Evolutionary conservation across 2,329 filamentous ascomycete species (phyloP), one percentile per base, ranked within the genome.

Genomic region (Colletotrichum theobromicola): DNA sequence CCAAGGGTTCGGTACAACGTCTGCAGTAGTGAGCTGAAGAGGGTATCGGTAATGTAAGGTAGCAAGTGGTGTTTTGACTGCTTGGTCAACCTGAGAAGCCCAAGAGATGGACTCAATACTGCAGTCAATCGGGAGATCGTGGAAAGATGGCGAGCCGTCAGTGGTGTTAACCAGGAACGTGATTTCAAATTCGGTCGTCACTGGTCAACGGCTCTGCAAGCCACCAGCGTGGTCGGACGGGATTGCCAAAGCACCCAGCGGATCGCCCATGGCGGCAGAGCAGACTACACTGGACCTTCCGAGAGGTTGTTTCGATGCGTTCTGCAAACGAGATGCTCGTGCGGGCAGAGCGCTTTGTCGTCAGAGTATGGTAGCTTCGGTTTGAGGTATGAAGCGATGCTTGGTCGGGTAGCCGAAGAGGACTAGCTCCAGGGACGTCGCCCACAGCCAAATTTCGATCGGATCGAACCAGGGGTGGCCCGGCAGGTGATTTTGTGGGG

Each of bases 271-370:
- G 42, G 28, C 18, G 28, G 28, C 30, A 28, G 21, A 30, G 35
- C 4, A 7, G 9, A 21, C 28, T 35, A 32, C n/a, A 9, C 24
- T 32, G 37, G 12, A 46, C 46, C 30, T 55, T 57, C 42, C 32
- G 24, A 16, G 35, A 30, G 28, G 34, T 16, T 37, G 32, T 72
- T 28, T 63, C 57, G 8, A 62, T 37, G 53, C 30, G 35, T 35
- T 42, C 50, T 16, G 12, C 15, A 32, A 35, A 32, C 32, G 26
- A 63, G n/a, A 72, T 42, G 68, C 55, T 34, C 34, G 67, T 71
- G 67, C 53, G 61, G 15, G 42, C 15, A 67, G 57, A 67, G 57
- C 68, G 72, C 72, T 74, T 67, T 67, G 68, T 74, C 55, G 34
- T 53, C 37, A 35, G 42, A 37, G 42, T 18, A 42, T 9, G 46